Evolutionary conservation across 2,329 filamentous ascomycete genomes (phyloP).

Genomic region (Ilyonectria mors-panacis): DNA sequence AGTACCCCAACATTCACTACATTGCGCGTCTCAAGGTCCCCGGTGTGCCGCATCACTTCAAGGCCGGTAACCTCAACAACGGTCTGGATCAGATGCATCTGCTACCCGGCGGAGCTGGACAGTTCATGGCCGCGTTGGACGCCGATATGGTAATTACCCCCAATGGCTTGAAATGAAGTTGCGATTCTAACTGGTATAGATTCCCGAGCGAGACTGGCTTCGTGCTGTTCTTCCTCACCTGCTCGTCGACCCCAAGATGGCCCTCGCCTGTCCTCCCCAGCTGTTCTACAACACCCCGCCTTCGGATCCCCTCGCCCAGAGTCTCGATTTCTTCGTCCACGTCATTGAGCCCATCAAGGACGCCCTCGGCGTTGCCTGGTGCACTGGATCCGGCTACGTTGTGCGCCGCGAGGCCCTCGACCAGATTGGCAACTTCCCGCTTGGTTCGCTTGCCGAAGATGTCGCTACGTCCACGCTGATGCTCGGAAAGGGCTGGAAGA

Average conservation of each 20-base stretch:
- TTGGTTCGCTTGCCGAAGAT: constrained; percentile 73
- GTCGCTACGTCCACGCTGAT: constrained; percentile 71
- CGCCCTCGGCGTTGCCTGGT: constrained; percentile 71
- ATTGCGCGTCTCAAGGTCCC: constrained; percentile 65
- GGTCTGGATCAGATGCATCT: constrained; percentile 65
- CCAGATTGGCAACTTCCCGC: constrained; percentile 73
- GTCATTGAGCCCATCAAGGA: constrained; percentile 66
- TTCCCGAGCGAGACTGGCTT: constrained; percentile 73
- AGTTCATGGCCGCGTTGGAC: constrained; percentile 75
- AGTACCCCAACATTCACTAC: constrained; percentile 67
- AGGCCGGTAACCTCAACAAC: constrained; percentile 76
- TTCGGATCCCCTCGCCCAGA: constrained; percentile 71
- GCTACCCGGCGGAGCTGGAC: constrained; percentile 69
- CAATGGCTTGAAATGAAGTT: not conserved
- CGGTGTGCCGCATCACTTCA: constrained; percentile 70
- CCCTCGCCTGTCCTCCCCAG: constrained; percentile 73
- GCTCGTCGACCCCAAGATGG: constrained; percentile 69
- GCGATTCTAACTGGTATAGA: constrained; percentile 53
- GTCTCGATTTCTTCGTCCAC: constrained; percentile 72
- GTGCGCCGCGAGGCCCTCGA: constrained; percentile 72
- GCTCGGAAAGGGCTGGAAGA: constrained; percentile 74
- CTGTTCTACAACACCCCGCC: constrained; percentile 75
- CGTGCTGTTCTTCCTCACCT: constrained; percentile 72
- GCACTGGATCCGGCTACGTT: constrained; percentile 75
- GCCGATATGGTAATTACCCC: constrained; percentile 70